These are phyloP conservation scores for Benincasa hispida DNA, from an alignment of 306 rosid species.

Conservation along the genomic window DNA sequence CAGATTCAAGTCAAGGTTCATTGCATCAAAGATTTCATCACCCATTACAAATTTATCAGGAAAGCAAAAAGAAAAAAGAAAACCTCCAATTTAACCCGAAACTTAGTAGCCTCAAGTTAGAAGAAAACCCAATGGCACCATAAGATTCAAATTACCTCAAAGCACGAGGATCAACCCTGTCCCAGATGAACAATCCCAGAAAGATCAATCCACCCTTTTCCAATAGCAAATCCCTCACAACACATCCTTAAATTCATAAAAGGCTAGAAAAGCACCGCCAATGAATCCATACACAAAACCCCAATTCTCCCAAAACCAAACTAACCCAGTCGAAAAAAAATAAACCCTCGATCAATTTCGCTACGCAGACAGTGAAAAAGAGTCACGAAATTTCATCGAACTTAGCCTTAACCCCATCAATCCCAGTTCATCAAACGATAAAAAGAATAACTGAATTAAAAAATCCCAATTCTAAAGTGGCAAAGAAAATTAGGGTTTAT, in stretches of 20 bases:
- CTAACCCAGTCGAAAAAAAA: background rate
- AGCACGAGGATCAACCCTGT: constrained; percentile 8
- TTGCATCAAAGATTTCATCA: constrained; percentile 63
- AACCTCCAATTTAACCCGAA: background rate
- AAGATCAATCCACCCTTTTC: background rate
- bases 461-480: background rate
- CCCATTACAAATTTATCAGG: constrained; percentile 37
- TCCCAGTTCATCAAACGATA: background rate
- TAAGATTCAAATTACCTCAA: constrained; percentile 20
- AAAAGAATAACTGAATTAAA: too few relatives aligned
- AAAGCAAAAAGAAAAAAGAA: background rate
- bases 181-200: background rate
- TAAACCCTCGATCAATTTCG: background rate
- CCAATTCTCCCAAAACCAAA: constrained; percentile 6
- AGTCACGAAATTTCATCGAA: background rate
- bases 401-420: background rate
- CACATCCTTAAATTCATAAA: background rate
- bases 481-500: constrained; percentile 7
- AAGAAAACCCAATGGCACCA: constrained; percentile 28
- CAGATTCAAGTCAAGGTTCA: constrained; percentile 97
- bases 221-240: constrained; percentile 1
- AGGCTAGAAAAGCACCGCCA: background rate
- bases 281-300: constrained; percentile 7
- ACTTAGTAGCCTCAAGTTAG: constrained; percentile 19
- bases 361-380: background rate